Evolutionary conservation across 1,284 basidiomycete species (phyloP), one percentile per base, ranked within the genome.

Genomic region (Polyporus tsugae): DNA sequence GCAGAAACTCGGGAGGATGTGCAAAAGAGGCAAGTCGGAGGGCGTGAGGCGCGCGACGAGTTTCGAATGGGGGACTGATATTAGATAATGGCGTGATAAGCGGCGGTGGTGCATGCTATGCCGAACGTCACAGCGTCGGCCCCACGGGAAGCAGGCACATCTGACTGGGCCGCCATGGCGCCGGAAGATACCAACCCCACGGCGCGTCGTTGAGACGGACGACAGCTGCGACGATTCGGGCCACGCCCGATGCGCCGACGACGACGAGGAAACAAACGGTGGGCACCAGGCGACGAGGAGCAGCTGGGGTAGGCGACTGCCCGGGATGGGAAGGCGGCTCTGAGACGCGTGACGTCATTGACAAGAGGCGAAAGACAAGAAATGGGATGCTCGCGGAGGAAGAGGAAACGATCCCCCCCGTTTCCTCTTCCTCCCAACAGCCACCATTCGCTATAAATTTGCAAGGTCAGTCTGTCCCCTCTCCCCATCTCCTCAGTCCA

Each of bases 31-130:
- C 59, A 72, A 64, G 58, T 29, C 38, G 36, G 65, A 62, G 62
- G 62, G 69, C 59, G 59, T 6, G 29, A 60, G 49, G 42, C 63
- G 62, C 66, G 62, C 13, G 58, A 22, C 15, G 59, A 36, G 49
- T 61, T 65, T 60, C 59, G 67, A 72, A 70, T 55, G 60, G 74
- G 74, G 74, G 71, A 73, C 67, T 75, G 70, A 73, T 73, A 70
- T 64, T 71, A 62, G 19, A 73, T 73, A 70, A 66, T 71, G 64
- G 19, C n/a, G 59, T 59, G 73, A 72, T 72, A 70, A 72, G 65
- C 69, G 29, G 36, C 39, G 53, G 62, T 33, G 44, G 62, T 38
- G 44, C 53, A n/a, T 19, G 25, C 65, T 35, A 57, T 68, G 72
- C 57, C 57, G 57, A 58, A 55, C 33, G 53, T 58, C 57, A 38